Evolutionary conservation across 2,329 filamentous ascomycete species (phyloP).

Genomic region (Colletotrichum cuscutae): DNA sequence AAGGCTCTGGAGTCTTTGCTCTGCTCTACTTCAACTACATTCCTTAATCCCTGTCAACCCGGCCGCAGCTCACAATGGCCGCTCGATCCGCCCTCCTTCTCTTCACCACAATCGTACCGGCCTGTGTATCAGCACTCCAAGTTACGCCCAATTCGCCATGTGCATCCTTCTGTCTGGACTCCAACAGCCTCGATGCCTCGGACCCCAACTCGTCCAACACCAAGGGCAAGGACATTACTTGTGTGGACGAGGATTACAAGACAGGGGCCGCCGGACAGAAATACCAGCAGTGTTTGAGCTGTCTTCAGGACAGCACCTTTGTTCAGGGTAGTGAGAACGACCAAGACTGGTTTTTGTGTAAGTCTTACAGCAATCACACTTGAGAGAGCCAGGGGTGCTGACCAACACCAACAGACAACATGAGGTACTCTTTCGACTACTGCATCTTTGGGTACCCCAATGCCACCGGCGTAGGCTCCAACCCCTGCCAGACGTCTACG

Average conservation of each 20-base stretch:
- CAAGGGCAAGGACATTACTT: constrained; percentile 56
- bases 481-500: constrained; percentile 61
- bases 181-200: constrained; percentile 50
- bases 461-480: constrained; percentile 53
- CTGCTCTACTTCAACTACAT: constrained; percentile 9
- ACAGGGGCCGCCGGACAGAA: constrained; percentile 52
- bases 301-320: constrained; percentile 63
- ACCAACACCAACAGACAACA: constrained; percentile 56
- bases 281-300: constrained; percentile 61
- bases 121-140: constrained; percentile 49
- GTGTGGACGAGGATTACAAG: constrained; percentile 56
- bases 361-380: constrained; percentile 39
- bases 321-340: constrained; percentile 60
- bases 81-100: constrained; percentile 36
- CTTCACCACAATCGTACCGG: constrained; percentile 43
- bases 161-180: constrained; percentile 59
- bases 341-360: constrained; percentile 67
- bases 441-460: constrained; percentile 65
- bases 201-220: constrained; percentile 59
- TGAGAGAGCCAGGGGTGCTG: not conserved
- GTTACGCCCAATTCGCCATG: constrained; percentile 67
- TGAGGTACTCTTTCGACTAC: constrained; percentile 62
- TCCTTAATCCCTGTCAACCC: not conserved
- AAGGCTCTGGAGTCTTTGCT: constrained; percentile 26
- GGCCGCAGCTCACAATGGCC: constrained; percentile 30